A percentile compares a stretch with the other conserved stretches of the same genome.
phyloP scores from a whole-genome alignment of 2,329 filamentous ascomycete species.

The Pseudogymnoascus sp. region DNA sequence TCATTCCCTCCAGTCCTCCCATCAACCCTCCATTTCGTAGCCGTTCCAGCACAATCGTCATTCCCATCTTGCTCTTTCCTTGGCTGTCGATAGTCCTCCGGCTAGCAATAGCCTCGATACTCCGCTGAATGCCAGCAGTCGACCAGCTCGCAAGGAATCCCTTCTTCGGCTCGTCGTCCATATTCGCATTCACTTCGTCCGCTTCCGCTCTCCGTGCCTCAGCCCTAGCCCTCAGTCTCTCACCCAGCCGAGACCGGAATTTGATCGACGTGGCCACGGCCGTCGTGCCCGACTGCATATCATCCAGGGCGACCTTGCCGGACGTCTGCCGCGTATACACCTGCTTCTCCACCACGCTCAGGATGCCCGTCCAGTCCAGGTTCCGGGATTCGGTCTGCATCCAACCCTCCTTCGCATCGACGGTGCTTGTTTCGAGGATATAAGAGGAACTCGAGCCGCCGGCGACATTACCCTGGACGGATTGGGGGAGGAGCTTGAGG shows the following conservation, averaged over 20 bases:
- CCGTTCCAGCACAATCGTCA: slow-evolving; percentile 72
- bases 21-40: slow-evolving; percentile 58
- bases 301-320: slow-evolving; percentile 14
- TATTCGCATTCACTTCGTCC: slow-evolving; percentile 31
- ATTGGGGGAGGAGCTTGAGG: slow-evolving; percentile 65
- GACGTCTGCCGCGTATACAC: slow-evolving; percentile 41
- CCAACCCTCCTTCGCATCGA: slow-evolving; percentile 73
- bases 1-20: slow-evolving; percentile 63
- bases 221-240: slow-evolving; percentile 38
- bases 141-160: slow-evolving; percentile 52
- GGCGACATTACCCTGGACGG: slow-evolving; percentile 43
- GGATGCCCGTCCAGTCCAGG: slow-evolving; percentile 71
- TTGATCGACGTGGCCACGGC: slow-evolving; percentile 67
- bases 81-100: slow-evolving; percentile 71
- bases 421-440: slow-evolving; percentile 70
- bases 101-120: slow-evolving; percentile 70
- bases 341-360: slow-evolving; percentile 72
- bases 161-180: slow-evolving; percentile 39
- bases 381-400: slow-evolving; percentile 78
- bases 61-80: slow-evolving; percentile 73
- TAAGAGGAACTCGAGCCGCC: slow-evolving; percentile 62
- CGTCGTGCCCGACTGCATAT: slow-evolving; percentile 37
- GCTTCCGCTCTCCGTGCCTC: slow-evolving; percentile 30
- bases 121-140: slow-evolving; percentile 64
- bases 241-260: slow-evolving; percentile 64